Conservation (phyloP, 805 yeast genomes). For the Saitoella complicata region DNA sequence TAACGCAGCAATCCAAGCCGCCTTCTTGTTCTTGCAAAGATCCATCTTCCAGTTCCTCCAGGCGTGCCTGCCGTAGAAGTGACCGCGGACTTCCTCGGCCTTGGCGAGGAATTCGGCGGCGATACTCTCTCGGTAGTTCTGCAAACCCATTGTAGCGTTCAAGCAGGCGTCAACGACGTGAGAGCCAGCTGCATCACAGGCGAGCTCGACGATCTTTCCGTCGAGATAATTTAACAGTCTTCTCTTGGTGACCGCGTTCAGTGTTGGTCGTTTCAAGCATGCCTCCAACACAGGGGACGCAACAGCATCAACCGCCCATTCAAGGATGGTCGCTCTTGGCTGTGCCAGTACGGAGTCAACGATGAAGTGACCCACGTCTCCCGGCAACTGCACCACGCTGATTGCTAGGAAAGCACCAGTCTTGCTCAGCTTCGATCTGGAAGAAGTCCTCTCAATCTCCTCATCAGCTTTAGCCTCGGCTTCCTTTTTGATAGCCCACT, state of each 20-base stretch:
- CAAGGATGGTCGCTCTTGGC: background rate
- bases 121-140: slow-evolving; percentile 70
- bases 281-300: slow-evolving; percentile 23
- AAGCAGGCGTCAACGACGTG: slow-evolving; percentile 76
- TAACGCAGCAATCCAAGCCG: too few species aligned
- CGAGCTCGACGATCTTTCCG: slow-evolving; percentile 37
- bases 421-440: background rate
- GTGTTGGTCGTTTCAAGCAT: slow-evolving; percentile 30
- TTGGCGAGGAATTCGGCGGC: slow-evolving; percentile 41
- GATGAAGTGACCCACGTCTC: background rate
- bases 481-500: background rate
- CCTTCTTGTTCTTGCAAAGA: slow-evolving; percentile 22
- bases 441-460: background rate
- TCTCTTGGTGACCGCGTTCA: slow-evolving; percentile 37
- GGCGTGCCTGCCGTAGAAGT: slow-evolving; percentile 72
- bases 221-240: slow-evolving; percentile 48
- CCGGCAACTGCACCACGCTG: background rate
- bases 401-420: background rate
- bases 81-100: slow-evolving; percentile 57
- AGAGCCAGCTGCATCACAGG: slow-evolving; percentile 81
- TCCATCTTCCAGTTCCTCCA: slow-evolving; percentile 95
- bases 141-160: slow-evolving; percentile 61
- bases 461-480: background rate
- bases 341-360: background rate
- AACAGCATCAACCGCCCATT: slow-evolving; percentile 4